These are phyloP conservation scores for Sistotremastrum suecicum DNA, from an alignment of 768 basidiomycete genomes.

Conservation along the genomic window DNA sequence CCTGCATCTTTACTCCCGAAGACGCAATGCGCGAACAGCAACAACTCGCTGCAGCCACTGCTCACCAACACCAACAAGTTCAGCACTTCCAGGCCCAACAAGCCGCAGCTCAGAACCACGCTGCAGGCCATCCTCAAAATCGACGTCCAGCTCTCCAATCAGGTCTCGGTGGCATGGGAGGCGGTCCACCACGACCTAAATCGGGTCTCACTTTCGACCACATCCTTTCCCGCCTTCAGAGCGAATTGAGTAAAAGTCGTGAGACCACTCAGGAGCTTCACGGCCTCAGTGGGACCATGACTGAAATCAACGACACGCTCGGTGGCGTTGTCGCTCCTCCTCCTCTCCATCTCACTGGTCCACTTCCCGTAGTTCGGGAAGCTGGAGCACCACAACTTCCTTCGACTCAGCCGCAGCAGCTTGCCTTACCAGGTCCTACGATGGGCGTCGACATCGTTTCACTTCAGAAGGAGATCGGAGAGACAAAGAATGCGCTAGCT, in stretches of 20 bases:
- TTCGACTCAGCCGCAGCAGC: too few relatives aligned
- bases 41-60: constrained; percentile 46
- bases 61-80: constrained; percentile 40
- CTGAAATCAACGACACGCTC: constrained; percentile 84
- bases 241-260: constrained; percentile 89
- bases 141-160: constrained; percentile 40
- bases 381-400: too few relatives aligned
- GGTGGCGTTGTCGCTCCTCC: constrained; percentile 37
- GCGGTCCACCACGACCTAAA: constrained; percentile 56
- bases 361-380: background rate
- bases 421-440: too few relatives aligned
- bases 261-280: constrained; percentile 85
- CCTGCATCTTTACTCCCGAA: constrained; percentile 76
- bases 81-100: constrained; percentile 10
- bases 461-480: constrained; percentile 70
- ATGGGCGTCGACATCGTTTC: constrained; percentile 11
- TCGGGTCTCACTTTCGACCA: constrained; percentile 87
- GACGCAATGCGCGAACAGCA: constrained; percentile 36
- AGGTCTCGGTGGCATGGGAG: constrained; percentile 50
- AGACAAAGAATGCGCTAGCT: constrained; percentile 68
- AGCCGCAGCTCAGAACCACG: constrained; percentile 15
- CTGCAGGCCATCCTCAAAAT: constrained; percentile 20
- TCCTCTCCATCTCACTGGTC: background rate
- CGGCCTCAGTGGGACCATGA: constrained; percentile 63
- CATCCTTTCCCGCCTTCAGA: constrained; percentile 75